Evolutionary conservation across 2,329 filamentous ascomycete genomes (phyloP), one percentile per base, ranked within the genome.

Genomic region (Grosmannia clavigera): DNA sequence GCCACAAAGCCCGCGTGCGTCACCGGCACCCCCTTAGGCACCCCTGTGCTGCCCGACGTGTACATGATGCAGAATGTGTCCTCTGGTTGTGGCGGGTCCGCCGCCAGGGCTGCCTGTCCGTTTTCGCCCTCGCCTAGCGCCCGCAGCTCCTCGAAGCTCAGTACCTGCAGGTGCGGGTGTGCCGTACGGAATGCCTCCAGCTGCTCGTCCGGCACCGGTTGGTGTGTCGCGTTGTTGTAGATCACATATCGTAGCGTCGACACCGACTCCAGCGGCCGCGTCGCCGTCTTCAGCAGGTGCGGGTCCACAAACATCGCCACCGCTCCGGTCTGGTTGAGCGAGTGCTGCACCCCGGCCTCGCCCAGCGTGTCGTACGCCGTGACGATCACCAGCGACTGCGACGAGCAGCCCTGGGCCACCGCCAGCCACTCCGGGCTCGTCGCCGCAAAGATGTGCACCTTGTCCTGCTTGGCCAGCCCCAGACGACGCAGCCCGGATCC

Each of bases 311-410:
- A 96, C 78, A 96, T 92, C 72, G 86, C 86, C 67, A 84, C 84
- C 58, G 90, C 87, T 63, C 84, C 78, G 58, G 90, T 94, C 74
- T 95, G 88, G 27, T 85, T 78, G 64, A 96, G 81, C 3, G 91
- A 95, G 76, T 95, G 91, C 75, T 87, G 84, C 64, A 96, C 81
- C 55, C 91, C 92, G 63, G 86, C 84, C 68, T 90, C 82, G 59
- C 92, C 92, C 53, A 96, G 85, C 35, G 91, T 95, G 72, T 96
- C 92, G 74, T 96, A 96, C 57, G 92, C 91, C 54, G 92, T 97
- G 57, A 96, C 92, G 66, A 96, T 92, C 61, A 89, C 84, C 71
- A 96, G 84, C 53, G 89, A 92, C 74, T 97, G 92, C 19, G 91
- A 92, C 25, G 85, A 76, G 82, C 87, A 77, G 53, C 75, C 81